Percentiles rank a stretch among this genome's conserved stretches.
phyloP scores from a whole-genome alignment of 116 monocot species.

The Zostera marina region DNA sequence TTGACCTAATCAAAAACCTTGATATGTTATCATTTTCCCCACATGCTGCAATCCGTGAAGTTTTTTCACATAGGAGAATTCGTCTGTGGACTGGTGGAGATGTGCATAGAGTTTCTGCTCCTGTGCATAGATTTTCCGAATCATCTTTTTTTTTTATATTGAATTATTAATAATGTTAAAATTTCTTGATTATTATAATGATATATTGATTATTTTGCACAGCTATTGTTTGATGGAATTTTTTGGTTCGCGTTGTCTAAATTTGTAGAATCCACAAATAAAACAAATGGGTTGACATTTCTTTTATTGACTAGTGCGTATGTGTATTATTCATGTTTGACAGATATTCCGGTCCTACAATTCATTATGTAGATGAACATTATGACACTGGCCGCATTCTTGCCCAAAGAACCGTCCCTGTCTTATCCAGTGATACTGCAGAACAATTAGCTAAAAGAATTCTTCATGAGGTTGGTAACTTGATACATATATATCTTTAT shows the following conservation, averaged over 20 bases:
- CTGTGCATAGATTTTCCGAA: too few relatives aligned
- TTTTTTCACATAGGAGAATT: too few relatives aligned
- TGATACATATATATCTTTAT: not conserved
- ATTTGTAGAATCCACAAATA: not conserved
- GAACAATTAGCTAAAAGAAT: constrained; percentile 72
- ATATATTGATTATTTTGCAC: too few relatives aligned
- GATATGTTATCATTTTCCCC: too few relatives aligned
- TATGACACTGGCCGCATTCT: constrained; percentile 76
- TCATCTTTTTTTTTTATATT: too few relatives aligned
- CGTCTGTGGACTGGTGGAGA: too few relatives aligned
- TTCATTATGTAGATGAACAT: constrained; percentile 92
- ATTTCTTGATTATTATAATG: too few relatives aligned
- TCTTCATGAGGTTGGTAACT: constrained; percentile 50
- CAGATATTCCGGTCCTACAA: constrained; percentile 87
- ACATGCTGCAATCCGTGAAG: too few relatives aligned
- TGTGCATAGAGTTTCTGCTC: too few relatives aligned
- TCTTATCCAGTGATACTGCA: constrained; percentile 57
- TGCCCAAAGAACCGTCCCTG: constrained; percentile 75
- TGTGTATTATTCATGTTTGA: not conserved
- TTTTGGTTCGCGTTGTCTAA: not conserved
- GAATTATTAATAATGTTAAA: too few relatives aligned
- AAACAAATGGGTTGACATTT: not conserved
- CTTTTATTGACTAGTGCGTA: not conserved
- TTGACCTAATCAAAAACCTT: too few relatives aligned
- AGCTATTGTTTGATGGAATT: too few relatives aligned